Evolutionary conservation across 345 rosid genomes (phyloP), one percentile per base, ranked within the genome.

Genomic region (Salix viminalis): DNA sequence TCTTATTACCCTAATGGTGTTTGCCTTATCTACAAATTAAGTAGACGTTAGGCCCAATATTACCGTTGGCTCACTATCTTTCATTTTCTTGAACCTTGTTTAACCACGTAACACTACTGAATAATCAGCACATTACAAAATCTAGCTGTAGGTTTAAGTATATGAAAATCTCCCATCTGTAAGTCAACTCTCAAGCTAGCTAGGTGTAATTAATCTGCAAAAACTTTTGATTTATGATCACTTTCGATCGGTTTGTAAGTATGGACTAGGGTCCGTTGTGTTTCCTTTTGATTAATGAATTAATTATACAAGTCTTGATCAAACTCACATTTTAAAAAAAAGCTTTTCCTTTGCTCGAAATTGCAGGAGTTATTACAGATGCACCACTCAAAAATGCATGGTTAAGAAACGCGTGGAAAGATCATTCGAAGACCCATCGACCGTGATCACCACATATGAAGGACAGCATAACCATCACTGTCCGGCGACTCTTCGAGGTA

Each of bases 381-480:
- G 98, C 89, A 94, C 98, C 7, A 92, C 90, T 3, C 97, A 91
- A 83, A 90, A 84, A 76, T 94, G 97, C 83, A 87, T 80, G 1
- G 98, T 94, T 39, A 94, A 94, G 92, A 92, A 94, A 73, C 79
- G 97, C 1, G 95, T 94, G n/a, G 98, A 94, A 80, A 89, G 97
- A 66, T 94, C 98, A 14, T 91, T 80, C 75, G 87, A 92, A 79
- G 97, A 94, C 78, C 97, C 97, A 50, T 81, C 98, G n/a, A 84
- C 84, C 34, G 97, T 94, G 76, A 87, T 92, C 76, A 94, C 98
- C 50, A 94, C 97, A 7, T 94, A 92, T 30, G 98, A 94, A 73
- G 95, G 98, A 10, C 92, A 90, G 76, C 98, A 94, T 72, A 92
- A 89, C 85, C 98, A 94, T 60, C 95, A 85, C 0, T 79, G 84